phyloP scores from a whole-genome alignment of 805 yeast genomes.

The Saitoella complicata region DNA sequence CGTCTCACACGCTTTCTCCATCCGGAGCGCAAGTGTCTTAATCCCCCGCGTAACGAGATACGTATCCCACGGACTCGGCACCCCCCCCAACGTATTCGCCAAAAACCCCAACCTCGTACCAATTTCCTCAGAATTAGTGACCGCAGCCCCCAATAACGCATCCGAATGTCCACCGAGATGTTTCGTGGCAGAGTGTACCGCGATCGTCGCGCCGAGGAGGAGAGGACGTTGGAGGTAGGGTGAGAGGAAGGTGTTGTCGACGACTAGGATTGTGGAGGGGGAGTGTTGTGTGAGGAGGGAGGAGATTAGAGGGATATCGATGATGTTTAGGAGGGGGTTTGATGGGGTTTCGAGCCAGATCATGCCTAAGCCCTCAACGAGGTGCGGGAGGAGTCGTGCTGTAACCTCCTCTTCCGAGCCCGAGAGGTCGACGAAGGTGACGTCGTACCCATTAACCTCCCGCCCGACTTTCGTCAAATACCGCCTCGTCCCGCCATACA shows the following conservation, averaged over 20 bases:
- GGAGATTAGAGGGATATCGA: slow-evolving; percentile 54
- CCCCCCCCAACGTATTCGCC: slow-evolving; percentile 78
- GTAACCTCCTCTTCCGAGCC: slow-evolving; percentile 31
- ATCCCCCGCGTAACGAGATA: slow-evolving; percentile 90
- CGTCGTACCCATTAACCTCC: slow-evolving; percentile 54
- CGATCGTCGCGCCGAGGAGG: slow-evolving; percentile 69
- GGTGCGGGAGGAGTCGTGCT: slow-evolving; percentile 18
- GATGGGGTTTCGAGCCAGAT: slow-evolving; percentile 87
- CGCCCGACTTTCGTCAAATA: slow-evolving; percentile 71
- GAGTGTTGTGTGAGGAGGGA: slow-evolving; percentile 34
- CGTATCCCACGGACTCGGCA: slow-evolving; percentile 79
- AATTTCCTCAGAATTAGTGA: slow-evolving; percentile 44
- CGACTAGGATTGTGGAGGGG: slow-evolving; percentile 34
- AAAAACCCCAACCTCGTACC: slow-evolving; percentile 54
- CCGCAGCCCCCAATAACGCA: slow-evolving; percentile 73
- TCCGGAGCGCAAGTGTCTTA: slow-evolving; percentile 71
- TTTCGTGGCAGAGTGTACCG: slow-evolving; percentile 78
- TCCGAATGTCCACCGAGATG: slow-evolving; percentile 88
- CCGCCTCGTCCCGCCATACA: slow-evolving; percentile 84
- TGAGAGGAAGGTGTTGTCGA: slow-evolving; percentile 77
- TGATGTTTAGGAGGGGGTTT: slow-evolving; percentile 68
- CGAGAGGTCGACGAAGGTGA: slow-evolving; percentile 43
- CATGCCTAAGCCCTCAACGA: slow-evolving; percentile 37
- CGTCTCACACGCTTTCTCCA: slow-evolving; percentile 45
- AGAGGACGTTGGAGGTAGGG: slow-evolving; percentile 80